Evolutionary conservation across 2,329 filamentous ascomycete genomes (phyloP).

Genomic region (Cordyceps sp.): DNA sequence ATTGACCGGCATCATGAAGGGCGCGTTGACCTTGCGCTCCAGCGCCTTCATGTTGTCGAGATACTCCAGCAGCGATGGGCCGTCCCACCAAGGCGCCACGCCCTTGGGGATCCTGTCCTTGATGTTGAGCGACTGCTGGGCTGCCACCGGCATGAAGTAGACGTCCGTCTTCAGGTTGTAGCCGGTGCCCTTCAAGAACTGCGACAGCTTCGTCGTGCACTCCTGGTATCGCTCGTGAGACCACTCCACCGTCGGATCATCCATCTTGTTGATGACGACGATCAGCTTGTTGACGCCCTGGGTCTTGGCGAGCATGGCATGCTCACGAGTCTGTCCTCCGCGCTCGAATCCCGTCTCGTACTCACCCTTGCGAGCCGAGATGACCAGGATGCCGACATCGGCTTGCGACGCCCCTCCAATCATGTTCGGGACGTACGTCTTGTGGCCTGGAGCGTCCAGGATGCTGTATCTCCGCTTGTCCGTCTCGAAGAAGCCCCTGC

Average conservation of each 20-base stretch:
- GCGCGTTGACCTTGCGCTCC: conserved; percentile 90
- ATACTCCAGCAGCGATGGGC: conserved; percentile 84
- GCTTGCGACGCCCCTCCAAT: conserved; percentile 89
- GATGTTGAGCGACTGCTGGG: conserved; percentile 72
- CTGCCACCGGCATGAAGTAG: conserved; percentile 90
- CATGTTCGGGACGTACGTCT: conserved; percentile 97
- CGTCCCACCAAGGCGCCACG: conserved; percentile 67
- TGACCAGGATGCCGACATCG: conserved; percentile 88
- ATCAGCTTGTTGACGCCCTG: conserved; percentile 95
- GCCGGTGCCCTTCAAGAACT: conserved; percentile 81
- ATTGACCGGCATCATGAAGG: conserved; percentile 97
- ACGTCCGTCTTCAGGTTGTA: conserved; percentile 92
- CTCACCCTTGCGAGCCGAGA: conserved; percentile 91
- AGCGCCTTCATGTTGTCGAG: conserved; percentile 86
- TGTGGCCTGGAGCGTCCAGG: conserved; percentile 91
- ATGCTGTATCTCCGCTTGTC: conserved; percentile 94
- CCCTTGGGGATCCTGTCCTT: conserved; percentile 72
- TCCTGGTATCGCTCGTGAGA: conserved; percentile 84
- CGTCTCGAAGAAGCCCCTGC: conserved; percentile 90
- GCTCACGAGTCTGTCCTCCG: conserved; percentile 92
- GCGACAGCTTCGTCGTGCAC: conserved; percentile 73
- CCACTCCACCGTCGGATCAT: conserved; percentile 93
- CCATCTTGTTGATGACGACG: conserved; percentile 98
- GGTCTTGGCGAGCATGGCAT: conserved; percentile 94
- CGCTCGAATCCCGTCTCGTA: conserved; percentile 97